Evolutionary conservation across 371 early-diverging fungal species (phyloP), one percentile per base, ranked within the genome.

Genomic region (Thermomucor indicae-seudaticae): DNA sequence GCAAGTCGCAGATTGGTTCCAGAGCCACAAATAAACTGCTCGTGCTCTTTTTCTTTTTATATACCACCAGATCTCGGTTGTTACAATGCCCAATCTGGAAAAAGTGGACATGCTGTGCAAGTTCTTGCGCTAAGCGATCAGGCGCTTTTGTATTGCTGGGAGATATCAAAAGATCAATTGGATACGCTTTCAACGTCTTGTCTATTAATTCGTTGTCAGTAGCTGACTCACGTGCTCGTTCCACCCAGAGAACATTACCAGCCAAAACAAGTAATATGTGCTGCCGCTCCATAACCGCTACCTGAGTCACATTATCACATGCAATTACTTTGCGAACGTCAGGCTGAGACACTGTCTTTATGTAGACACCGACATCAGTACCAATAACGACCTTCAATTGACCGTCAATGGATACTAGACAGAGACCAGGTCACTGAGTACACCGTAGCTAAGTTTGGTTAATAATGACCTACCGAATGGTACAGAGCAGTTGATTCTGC

Each of bases 311-410:
- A 53, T 68, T 67, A 10, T 68, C 70, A 20, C 65, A 70, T 19
- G 60, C 47, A 31, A 76, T 47, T 2, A 70, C 67, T 25, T 65
- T 60, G 48, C 67, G 68, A 4, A 64, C 53, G 24, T 38, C 50
- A 38, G 37, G 7, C 44, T 46, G 57, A 16, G 20, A 58, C 16
- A 65, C 63, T n/a, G 65, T 59, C 29, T 67, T 70, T 32, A 72
- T 77, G 57, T 80, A 92, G 5, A 95, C 78, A 22, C 95, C 96
- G 4, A 70, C 64, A 45, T 94, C 94, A 1, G 94, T 91, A 41
- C 93, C 96, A 32, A 94, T 80, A 3, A 84, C 86, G 34, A 90
- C 72, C 43, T 82, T 73, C 12, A 66, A 76, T 49, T 85, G 74
- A 20, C 50, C 42, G 22, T 43, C 47, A 2, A 44, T 42, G 2